These are phyloP conservation scores for Paraphaeosphaeria minitans DNA, from an alignment of 2,329 filamentous ascomycete species.

Conservation along the genomic window DNA sequence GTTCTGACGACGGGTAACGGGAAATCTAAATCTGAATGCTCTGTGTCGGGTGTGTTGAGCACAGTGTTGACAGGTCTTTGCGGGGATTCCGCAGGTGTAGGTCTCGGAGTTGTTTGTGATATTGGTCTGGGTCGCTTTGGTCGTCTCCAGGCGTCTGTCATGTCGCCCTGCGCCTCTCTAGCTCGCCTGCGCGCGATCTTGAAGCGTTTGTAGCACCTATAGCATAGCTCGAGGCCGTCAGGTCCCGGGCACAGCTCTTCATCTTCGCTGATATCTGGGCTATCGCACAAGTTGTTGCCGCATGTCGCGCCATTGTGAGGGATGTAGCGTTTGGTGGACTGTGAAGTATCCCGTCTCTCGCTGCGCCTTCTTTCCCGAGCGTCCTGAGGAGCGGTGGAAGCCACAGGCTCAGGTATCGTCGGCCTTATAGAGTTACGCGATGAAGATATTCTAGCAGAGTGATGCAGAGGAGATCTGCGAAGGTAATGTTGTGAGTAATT, in stretches of 20 bases:
- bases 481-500: constrained; percentile 11
- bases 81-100: background rate
- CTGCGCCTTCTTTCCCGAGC: constrained; percentile 15
- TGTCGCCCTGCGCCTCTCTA: constrained; percentile 12
- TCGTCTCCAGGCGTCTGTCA: constrained; percentile 18
- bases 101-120: background rate
- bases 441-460: constrained; percentile 9
- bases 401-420: constrained; percentile 11
- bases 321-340: constrained; percentile 11
- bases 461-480: constrained; percentile 12
- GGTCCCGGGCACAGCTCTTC: constrained; percentile 18
- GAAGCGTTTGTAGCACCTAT: constrained; percentile 21
- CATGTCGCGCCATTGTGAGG: constrained; percentile 18
- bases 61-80: background rate
- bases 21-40: background rate
- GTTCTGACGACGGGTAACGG: constrained; percentile 1
- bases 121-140: constrained; percentile 12
- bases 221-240: constrained; percentile 14
- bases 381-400: constrained; percentile 4
- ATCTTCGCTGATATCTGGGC: constrained; percentile 13
- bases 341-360: constrained; percentile 9
- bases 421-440: constrained; percentile 5
- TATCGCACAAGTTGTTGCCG: constrained; percentile 16
- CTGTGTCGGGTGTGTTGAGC: background rate
- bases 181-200: constrained; percentile 20